Conservation (phyloP, 768 basidiomycete species). For the Termitomyces sp. region DNA sequence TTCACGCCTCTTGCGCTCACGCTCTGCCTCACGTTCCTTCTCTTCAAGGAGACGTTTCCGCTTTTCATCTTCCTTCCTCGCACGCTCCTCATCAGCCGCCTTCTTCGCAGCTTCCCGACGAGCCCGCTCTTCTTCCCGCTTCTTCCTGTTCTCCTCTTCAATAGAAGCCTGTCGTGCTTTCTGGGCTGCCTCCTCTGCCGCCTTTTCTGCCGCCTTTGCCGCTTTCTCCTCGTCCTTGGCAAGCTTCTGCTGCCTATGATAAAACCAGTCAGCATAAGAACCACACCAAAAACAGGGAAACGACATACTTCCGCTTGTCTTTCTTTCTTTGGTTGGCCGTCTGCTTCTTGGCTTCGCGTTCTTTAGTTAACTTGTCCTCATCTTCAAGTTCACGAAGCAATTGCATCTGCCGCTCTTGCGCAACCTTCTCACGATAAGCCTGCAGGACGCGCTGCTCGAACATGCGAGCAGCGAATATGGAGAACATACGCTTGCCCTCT, state of each 20-base stretch:
- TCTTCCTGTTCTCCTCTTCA: conserved; percentile 78
- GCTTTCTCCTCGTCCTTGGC: conserved; percentile 92
- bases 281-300: conserved; percentile 3
- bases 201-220: conserved; percentile 75
- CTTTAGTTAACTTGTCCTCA: conserved; percentile 82
- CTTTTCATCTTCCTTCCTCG: conserved; percentile 78
- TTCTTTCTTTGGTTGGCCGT: conserved; percentile 99
- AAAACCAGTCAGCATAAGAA: conserved; percentile 4
- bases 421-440: conserved; percentile 94
- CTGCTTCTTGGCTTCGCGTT: conserved; percentile 90
- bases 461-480: conserved; percentile 98
- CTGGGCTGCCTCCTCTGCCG: conserved; percentile 75
- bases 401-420: conserved; percentile 91
- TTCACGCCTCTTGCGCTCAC: conserved; percentile 69
- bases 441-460: conserved; percentile 98
- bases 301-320: conserved; percentile 78
- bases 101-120: conserved; percentile 73
- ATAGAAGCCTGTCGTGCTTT: conserved; percentile 72
- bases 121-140: conserved; percentile 82
- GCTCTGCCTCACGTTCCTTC: conserved; percentile 73
- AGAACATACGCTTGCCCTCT: conserved; percentile 99
- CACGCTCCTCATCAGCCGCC: conserved; percentile 77
- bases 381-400: conserved; percentile 93
- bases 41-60: conserved; percentile 75
- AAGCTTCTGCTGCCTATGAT: conserved; percentile 76